Conservation (phyloP, 306 rosid genomes). For the Prunus dulcis region DNA sequence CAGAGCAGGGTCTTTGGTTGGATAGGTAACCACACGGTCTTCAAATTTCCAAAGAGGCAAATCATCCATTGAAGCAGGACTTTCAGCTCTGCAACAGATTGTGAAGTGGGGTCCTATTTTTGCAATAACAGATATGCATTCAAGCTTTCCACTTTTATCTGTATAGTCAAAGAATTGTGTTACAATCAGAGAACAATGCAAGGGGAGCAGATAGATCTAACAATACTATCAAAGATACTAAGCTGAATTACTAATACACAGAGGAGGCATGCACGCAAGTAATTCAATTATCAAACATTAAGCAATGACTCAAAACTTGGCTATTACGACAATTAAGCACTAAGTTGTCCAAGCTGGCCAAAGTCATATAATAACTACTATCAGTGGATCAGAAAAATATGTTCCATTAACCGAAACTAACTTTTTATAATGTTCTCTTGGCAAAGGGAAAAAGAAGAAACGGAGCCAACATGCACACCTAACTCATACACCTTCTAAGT, state of each 20-base stretch:
- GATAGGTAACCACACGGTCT: conserved; percentile 56
- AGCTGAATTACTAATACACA: neutral
- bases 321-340: neutral
- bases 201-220: neutral
- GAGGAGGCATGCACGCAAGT: conserved; percentile 1
- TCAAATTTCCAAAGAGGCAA: conserved; percentile 82
- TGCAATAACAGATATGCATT: conserved; percentile 77
- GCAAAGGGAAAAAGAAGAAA: neutral
- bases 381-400: neutral
- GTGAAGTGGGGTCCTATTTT: conserved; percentile 76
- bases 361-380: neutral
- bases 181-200: conserved; percentile 20
- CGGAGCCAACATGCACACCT: neutral
- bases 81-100: conserved; percentile 94
- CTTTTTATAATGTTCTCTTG: neutral
- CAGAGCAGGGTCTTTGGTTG: conserved; percentile 82
- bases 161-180: conserved; percentile 28
- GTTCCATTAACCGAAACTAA: neutral
- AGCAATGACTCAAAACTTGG: neutral
- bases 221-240: neutral
- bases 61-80: conserved; percentile 87
- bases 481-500: neutral
- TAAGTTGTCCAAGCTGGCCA: neutral
- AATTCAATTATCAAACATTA: conserved; percentile 2
- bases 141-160: conserved; percentile 95